Conservation (phyloP, 1,284 basidiomycete species). For the Moesziomyces globuligerus region DNA sequence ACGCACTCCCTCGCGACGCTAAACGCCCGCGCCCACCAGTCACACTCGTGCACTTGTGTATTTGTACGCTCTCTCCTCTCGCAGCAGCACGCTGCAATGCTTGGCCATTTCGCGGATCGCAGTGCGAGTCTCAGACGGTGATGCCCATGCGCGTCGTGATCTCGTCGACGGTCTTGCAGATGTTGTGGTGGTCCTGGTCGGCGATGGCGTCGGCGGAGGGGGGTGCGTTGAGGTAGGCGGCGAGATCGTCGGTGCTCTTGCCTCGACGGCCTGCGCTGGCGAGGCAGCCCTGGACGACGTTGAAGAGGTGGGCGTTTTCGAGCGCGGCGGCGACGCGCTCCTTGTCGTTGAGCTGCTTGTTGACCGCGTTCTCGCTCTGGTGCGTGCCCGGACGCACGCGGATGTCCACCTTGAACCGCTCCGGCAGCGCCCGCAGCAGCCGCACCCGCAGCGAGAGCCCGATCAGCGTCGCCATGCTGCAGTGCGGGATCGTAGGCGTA, state of each 20-base stretch:
- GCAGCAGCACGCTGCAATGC: too few species aligned
- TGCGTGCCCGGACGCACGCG: conserved; percentile 92
- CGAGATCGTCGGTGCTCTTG: conserved; percentile 38
- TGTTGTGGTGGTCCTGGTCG: conserved; percentile 27
- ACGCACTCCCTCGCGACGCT: conserved; percentile 17
- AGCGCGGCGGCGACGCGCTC: conserved; percentile 96
- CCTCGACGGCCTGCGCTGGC: conserved; percentile 71
- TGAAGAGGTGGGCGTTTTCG: conserved; percentile 86
- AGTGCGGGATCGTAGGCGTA: conserved; percentile 97
- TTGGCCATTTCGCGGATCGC: too few species aligned
- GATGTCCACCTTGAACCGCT: conserved; percentile 94
- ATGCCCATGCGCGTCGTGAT: conserved; percentile 41
- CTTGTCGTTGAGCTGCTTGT: conserved; percentile 99
- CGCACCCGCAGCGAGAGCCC: conserved; percentile 92
- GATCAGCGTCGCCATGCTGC: conserved; percentile 96
- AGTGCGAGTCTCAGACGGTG: conserved; percentile 9
- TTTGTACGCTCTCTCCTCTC: too few species aligned
- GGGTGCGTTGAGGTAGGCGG: conserved; percentile 21
- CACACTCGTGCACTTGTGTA: background rate
- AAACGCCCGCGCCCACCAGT: background rate
- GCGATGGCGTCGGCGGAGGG: conserved; percentile 9
- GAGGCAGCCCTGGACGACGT: conserved; percentile 89
- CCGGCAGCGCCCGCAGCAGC: conserved; percentile 86
- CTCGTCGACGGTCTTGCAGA: conserved; percentile 50
- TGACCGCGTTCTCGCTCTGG: conserved; percentile 92